Evolutionary conservation across 2,329 filamentous ascomycete species (phyloP), one percentile per base, ranked within the genome.

Genomic region (Paramyrothecium roridum): DNA sequence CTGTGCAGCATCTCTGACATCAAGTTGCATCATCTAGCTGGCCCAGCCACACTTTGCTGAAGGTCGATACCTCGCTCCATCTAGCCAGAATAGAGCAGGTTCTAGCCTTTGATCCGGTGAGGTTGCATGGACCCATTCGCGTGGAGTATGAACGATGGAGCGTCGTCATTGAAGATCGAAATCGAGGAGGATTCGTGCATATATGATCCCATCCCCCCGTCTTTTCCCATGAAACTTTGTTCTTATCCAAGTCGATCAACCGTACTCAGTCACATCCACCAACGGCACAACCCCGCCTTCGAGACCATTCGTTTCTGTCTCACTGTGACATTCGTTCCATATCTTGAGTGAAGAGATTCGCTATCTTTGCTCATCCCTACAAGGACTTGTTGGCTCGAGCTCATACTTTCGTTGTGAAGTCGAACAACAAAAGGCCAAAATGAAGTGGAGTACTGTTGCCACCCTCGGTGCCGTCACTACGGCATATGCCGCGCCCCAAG

Each of bases 401-500:
- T 26, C 22, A 33, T 30, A 50, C 48, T 50, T 33, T 50, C 48
- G 48, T 30, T 50, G 17, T 30, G 26, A 30, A 30, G 26, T 30
- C 26, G 11, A 50, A 6, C 22, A 50, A n/a, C 21, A 50, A 17
- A 7, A 26, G 12, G 49, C 17, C 49, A 40, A 22, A 20, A 51
- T 51, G 49, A 37, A 51, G 49, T 40, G 33, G 26, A n/a, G 6
- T 13, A 21, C 12, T 20, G 17, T 8, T 13, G 46, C 49, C 21
- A 10, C 37, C 8, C 26, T 51, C 13, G 30, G n/a, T 22, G 23
- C 33, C 10, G 49, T 21, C 13, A 30, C 49, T 8, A n/a, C 73
- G 54, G 71, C 72, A 56, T 69, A 70, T 20, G 77, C 76, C 23
- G 65, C 73, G 34, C 73, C 75, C 22, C 71, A 77, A 62, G 61